Evolutionary conservation across 441 rosid species (phyloP).

Genomic region (Erodium trifolium): DNA sequence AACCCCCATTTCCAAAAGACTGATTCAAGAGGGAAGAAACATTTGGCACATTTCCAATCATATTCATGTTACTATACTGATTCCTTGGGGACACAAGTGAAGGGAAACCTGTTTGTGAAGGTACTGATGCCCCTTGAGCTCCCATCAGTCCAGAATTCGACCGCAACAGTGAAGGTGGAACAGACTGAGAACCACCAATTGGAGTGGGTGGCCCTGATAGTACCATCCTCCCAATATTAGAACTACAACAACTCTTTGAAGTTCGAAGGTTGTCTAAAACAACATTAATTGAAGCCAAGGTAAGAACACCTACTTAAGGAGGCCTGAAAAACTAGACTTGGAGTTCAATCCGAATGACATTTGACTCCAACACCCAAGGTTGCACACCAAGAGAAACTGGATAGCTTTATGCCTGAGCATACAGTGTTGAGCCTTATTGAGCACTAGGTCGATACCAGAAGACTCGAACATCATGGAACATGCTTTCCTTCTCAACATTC

Average conservation of each 20-base stretch:
- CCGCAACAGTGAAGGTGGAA: constrained; percentile 59
- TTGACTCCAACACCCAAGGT: constrained; percentile 34
- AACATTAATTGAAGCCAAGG: constrained; percentile 26
- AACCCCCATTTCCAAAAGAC: constrained; percentile 71
- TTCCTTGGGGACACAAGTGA: constrained; percentile 59
- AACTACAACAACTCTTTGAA: constrained; percentile 26
- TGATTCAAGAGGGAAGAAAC: constrained; percentile 64
- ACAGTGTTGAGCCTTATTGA: constrained; percentile 31
- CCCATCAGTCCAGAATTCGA: constrained; percentile 73
- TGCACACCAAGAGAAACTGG: constrained; percentile 24
- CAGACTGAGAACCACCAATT: constrained; percentile 63
- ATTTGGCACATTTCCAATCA: constrained; percentile 72
- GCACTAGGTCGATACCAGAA: constrained; percentile 33
- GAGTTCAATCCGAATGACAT: constrained; percentile 24
- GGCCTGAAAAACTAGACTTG: constrained; percentile 16
- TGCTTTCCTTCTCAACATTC: constrained; percentile 55
- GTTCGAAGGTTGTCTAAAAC: constrained; percentile 32
- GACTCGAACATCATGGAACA: constrained; percentile 29
- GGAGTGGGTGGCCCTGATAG: constrained; percentile 80
- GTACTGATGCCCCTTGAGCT: constrained; percentile 59
- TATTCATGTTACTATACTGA: constrained; percentile 64
- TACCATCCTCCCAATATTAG: constrained; percentile 53
- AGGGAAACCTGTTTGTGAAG: constrained; percentile 67
- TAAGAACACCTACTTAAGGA: constrained; percentile 31
- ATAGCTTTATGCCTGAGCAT: constrained; percentile 30